Evolutionary conservation across 306 rosid genomes (phyloP), one percentile per base, ranked within the genome.

Genomic region (Pyrus pyrifolia): DNA sequence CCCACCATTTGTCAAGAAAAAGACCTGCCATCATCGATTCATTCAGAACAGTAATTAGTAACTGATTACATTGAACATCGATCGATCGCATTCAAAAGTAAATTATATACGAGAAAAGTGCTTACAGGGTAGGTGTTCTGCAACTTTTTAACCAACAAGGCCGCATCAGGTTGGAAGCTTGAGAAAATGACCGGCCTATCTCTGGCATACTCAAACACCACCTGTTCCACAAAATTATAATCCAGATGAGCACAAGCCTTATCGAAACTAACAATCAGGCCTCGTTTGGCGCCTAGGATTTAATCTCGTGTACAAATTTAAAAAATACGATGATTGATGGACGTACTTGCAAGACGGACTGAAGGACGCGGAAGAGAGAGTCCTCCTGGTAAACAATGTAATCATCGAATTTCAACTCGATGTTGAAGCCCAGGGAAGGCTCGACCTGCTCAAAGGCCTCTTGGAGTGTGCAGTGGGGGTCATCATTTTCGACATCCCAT

Each of bases 1-100:
- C 21, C 99, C 98, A 33, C 99, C 99, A 67, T 96, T 90, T 13
- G 99, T 92, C 86, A 96, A 88, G 88, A 92, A 96, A 77, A 79
- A 96, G 17, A 94, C 97, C 97, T 93, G 85, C 64, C 25, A 38
- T 61, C 62, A 75, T 66, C 35, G 38, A 77, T 22, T 70, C 55
- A 51, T 21, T 13, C 10, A 49, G 6, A 60, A 52, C 71, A 29
- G n/a, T 7, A n/a, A 15, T 55, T 10, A 22, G 22, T 30, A 63
- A 12, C 14, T 11, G 35, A 14, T 60, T 13, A 15, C 53, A 14
- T 49, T 49, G 4, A 15, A 49, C 8, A 49, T 49, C 1, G 53
- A 49, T 49, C 1, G 53, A 49, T 15, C 19, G 53, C 53, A 14
- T 49, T 49, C 53, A 49, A 49, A 49, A 49, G 53, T 17, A 29